These are phyloP conservation scores for Pseudopithomyces maydicus DNA, from an alignment of 2,329 filamentous ascomycete species.

Conservation along the genomic window DNA sequence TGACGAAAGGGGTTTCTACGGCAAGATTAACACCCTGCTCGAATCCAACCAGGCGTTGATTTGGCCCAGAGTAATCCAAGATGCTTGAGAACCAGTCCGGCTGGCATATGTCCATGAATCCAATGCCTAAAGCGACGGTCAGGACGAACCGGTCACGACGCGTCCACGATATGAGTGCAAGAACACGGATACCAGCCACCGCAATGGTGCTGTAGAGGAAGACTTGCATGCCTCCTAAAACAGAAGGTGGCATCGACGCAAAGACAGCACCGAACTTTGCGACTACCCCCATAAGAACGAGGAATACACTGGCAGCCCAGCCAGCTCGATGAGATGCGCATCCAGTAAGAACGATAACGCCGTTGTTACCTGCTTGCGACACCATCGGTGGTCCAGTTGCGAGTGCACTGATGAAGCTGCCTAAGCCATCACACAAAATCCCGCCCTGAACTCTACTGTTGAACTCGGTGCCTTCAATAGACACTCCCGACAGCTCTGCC, in stretches of 20 bases:
- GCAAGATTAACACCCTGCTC: constrained; percentile 49
- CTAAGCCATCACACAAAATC: constrained; percentile 34
- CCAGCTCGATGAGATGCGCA: constrained; percentile 34
- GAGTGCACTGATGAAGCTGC: constrained; percentile 32
- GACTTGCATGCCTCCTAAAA: constrained; percentile 54
- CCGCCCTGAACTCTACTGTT: constrained; percentile 33
- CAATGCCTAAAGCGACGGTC: constrained; percentile 28
- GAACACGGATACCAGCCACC: constrained; percentile 32
- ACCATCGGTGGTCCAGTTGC: constrained; percentile 36
- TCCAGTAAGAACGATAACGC: constrained; percentile 33
- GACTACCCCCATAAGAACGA: constrained; percentile 33
- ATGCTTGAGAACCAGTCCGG: constrained; percentile 47
- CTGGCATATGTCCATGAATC: constrained; percentile 47
- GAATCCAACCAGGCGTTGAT: constrained; percentile 46
- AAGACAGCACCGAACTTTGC: constrained; percentile 37
- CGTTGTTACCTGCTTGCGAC: constrained; percentile 34
- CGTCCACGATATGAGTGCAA: constrained; percentile 33
- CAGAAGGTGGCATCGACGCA: constrained; percentile 41
- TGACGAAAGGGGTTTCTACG: constrained; percentile 50
- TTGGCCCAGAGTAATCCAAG: constrained; percentile 44
- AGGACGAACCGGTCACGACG: constrained; percentile 35
- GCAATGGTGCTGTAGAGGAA: constrained; percentile 35
- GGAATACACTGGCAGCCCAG: constrained; percentile 32
- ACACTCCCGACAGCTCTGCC: constrained; percentile 29
- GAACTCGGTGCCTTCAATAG: constrained; percentile 34